These are phyloP conservation scores for Tetrahymena malaccensis DNA, from an alignment of 73 alveolate species.

Conservation along the genomic window DNA sequence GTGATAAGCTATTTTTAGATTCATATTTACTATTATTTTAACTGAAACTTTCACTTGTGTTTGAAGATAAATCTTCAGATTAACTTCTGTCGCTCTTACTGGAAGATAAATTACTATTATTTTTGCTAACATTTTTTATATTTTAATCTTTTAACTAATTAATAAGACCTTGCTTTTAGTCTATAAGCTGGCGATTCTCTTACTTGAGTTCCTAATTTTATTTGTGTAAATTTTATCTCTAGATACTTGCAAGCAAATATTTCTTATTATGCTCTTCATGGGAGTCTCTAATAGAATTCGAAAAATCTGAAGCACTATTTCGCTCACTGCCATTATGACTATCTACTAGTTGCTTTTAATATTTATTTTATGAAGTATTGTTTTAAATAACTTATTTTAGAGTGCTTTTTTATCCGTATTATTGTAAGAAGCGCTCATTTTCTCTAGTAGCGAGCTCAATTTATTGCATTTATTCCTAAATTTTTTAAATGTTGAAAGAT, in stretches of 20 bases:
- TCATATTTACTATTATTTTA: neutral
- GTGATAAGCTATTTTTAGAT: neutral
- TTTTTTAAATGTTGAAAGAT: neutral
- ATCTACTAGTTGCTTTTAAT: neutral
- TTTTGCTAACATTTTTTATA: neutral
- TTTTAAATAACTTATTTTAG: neutral
- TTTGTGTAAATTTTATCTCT: neutral
- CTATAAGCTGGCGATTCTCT: neutral
- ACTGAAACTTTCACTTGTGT: neutral
- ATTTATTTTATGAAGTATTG: neutral
- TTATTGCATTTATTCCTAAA: neutral
- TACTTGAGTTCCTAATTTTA: neutral
- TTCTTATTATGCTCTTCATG: neutral
- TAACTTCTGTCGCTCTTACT: neutral
- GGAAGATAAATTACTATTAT: neutral
- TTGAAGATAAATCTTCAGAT: neutral
- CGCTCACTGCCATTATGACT: neutral
- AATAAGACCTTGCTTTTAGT: neutral
- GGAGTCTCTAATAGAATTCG: neutral
- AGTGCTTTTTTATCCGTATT: neutral
- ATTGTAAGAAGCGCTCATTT: neutral
- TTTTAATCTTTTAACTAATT: neutral
- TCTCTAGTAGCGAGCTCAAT: neutral
- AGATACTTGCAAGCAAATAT: neutral
- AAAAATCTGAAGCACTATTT: neutral